These are phyloP conservation scores for Apiospora aurea DNA, from an alignment of 2,329 filamentous ascomycete species.

Conservation along the genomic window DNA sequence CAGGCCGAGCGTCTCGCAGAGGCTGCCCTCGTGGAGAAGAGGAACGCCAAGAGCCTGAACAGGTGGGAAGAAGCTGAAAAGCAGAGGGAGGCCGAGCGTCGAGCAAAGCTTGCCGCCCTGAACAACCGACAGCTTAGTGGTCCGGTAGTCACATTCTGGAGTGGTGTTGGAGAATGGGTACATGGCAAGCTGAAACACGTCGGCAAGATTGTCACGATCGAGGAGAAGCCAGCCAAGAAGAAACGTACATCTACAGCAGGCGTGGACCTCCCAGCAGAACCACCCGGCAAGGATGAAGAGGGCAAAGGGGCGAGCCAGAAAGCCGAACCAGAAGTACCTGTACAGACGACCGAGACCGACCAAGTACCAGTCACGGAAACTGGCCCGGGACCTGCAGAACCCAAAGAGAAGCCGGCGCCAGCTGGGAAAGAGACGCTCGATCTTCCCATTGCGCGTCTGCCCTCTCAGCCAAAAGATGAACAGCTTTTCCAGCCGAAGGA, in stretches of 20 bases:
- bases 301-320: constrained; percentile 11
- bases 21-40: constrained; percentile 81
- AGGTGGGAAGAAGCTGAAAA: constrained; percentile 95
- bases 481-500: neutral
- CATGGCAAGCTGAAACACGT: constrained; percentile 77
- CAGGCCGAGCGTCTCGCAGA: constrained; percentile 86
- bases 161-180: constrained; percentile 84
- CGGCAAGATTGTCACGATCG: constrained; percentile 69
- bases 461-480: neutral
- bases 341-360: neutral
- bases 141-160: constrained; percentile 91
- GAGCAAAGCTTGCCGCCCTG: constrained; percentile 83
- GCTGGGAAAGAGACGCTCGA: neutral
- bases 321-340: neutral
- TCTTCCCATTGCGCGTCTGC: neutral
- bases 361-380: neutral
- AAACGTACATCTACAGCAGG: constrained; percentile 53
- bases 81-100: constrained; percentile 82
- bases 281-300: constrained; percentile 8
- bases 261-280: constrained; percentile 27
- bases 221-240: constrained; percentile 62
- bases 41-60: constrained; percentile 89
- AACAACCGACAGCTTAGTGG: constrained; percentile 87
- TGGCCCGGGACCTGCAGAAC: neutral
- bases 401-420: neutral